Evolutionary conservation across 208 protist genomes (phyloP).

Genomic region (Wallacemonas sp.): DNA sequence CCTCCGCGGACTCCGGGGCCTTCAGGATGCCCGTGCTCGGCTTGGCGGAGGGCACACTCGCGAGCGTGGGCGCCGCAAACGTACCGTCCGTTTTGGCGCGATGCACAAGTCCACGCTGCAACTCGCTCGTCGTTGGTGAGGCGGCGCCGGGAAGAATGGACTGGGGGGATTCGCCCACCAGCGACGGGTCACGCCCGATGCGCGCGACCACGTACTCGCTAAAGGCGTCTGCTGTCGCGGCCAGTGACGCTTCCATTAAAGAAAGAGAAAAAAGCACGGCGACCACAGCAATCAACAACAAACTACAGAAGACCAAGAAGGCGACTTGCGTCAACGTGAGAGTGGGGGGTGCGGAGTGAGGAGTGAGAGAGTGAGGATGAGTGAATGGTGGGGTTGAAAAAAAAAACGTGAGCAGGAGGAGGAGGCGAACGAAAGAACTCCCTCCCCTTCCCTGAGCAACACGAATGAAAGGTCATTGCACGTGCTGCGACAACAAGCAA

Average conservation of each 20-base stretch:
- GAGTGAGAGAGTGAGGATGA: too few relatives aligned
- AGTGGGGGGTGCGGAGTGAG: too few relatives aligned
- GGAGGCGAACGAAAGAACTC: too few relatives aligned
- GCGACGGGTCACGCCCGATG: constrained; percentile 34
- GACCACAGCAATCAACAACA: too few relatives aligned
- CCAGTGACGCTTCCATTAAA: constrained; percentile 1
- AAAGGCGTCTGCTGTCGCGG: constrained; percentile 25
- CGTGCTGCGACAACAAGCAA: too few relatives aligned
- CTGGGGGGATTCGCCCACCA: constrained; percentile 37
- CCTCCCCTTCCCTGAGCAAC: too few relatives aligned
- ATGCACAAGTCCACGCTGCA: constrained; percentile 6
- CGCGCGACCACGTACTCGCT: constrained; percentile 38
- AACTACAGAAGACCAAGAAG: too few relatives aligned
- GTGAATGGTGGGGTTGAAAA: too few relatives aligned
- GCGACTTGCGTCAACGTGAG: too few relatives aligned
- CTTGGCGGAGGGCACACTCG: background rate
- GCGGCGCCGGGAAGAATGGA: constrained; percentile 4
- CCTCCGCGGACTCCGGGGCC: background rate
- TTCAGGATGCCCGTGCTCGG: background rate
- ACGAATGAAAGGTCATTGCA: too few relatives aligned
- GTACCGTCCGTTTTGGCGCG: background rate
- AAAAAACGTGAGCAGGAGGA: too few relatives aligned
- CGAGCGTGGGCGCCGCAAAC: background rate
- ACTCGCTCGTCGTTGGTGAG: background rate
- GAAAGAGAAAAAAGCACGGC: too few relatives aligned